Percentiles rank a stretch among this genome's conserved stretches.
Evolutionary conservation across 805 yeast genomes (phyloP).

Genomic region (Jamesozyma spencerorum): DNA sequence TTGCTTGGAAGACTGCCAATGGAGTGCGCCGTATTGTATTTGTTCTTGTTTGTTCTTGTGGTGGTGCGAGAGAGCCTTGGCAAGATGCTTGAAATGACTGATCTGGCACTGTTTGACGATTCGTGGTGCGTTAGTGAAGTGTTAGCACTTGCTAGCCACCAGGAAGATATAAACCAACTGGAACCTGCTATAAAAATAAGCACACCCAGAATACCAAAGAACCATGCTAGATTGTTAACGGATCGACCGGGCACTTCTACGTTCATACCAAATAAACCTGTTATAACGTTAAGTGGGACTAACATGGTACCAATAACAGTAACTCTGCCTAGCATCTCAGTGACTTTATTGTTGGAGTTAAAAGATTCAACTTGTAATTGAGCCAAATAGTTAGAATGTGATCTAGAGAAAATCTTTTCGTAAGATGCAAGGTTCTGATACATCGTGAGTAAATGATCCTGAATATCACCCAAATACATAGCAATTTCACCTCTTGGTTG

Average conservation of each 20-base stretch:
- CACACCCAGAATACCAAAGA: conserved; percentile 55
- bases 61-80: conserved; percentile 10
- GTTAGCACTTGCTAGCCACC: conserved; percentile 29
- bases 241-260: conserved; percentile 72
- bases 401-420: conserved; percentile 86
- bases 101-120: conserved; percentile 28
- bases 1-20: conserved; percentile 16
- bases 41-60: too few species aligned
- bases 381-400: conserved; percentile 87
- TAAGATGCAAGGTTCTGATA: conserved; percentile 80
- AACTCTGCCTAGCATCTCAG: conserved; percentile 80
- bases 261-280: conserved; percentile 95
- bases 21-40: conserved; percentile 7
- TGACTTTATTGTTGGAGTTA: conserved; percentile 73
- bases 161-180: conserved; percentile 35
- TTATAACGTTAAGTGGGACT: conserved; percentile 80
- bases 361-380: conserved; percentile 90
- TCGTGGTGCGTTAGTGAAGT: conserved; percentile 30
- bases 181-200: conserved; percentile 34
- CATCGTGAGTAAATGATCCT: conserved; percentile 97
- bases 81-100: conserved; percentile 25
- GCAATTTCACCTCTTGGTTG: conserved; percentile 84
- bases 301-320: conserved; percentile 84
- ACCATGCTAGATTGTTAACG: conserved; percentile 43
- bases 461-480: conserved; percentile 86